phyloP scores from a whole-genome alignment of 2,329 filamentous ascomycete genomes.

The Neofusicoccum ribis region DNA sequence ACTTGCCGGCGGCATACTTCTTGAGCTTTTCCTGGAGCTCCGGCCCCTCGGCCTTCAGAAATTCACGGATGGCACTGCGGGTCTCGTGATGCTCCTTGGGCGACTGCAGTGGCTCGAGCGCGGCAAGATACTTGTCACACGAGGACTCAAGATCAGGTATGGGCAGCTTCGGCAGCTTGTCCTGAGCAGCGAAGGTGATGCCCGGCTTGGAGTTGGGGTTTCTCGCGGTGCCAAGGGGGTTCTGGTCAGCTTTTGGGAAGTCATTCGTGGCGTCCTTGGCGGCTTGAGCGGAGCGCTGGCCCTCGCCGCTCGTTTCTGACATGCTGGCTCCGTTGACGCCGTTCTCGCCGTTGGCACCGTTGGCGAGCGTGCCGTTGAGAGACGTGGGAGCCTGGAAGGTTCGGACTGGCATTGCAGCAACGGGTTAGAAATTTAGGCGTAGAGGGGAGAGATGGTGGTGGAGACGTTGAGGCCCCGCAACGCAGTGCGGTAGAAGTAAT shows the following conservation, averaged over 20 bases:
- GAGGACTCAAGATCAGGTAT: slow-evolving; percentile 84
- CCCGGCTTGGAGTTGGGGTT: slow-evolving; percentile 63
- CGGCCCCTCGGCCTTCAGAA: slow-evolving; percentile 77
- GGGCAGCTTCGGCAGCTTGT: slow-evolving; percentile 84
- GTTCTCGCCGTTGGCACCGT: slow-evolving; percentile 21
- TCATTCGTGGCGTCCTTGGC: slow-evolving; percentile 56
- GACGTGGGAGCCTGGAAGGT: slow-evolving; percentile 72
- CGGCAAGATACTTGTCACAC: slow-evolving; percentile 75
- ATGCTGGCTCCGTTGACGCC: slow-evolving; percentile 38
- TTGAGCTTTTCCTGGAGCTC: slow-evolving; percentile 85
- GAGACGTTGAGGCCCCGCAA: slow-evolving; percentile 81
- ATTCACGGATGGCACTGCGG: slow-evolving; percentile 76
- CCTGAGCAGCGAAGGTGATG: slow-evolving; percentile 86
- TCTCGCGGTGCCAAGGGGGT: slow-evolving; percentile 50
- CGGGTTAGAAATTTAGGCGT: slow-evolving; percentile 60
- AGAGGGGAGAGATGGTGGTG: slow-evolving; percentile 75
- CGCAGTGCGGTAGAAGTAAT: slow-evolving; percentile 90
- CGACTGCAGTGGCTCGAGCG: slow-evolving; percentile 78
- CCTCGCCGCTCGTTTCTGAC: slow-evolving; percentile 36
- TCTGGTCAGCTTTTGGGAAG: slow-evolving; percentile 47
- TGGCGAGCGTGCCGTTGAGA: slow-evolving; percentile 67
- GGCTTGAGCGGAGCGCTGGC: slow-evolving; percentile 46
- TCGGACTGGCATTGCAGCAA: slow-evolving; percentile 63
- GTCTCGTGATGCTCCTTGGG: slow-evolving; percentile 82
- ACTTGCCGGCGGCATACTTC: slow-evolving; percentile 84